phyloP scores from a whole-genome alignment of 208 protist species.

The Herpetomonas samuelpessoai region DNA sequence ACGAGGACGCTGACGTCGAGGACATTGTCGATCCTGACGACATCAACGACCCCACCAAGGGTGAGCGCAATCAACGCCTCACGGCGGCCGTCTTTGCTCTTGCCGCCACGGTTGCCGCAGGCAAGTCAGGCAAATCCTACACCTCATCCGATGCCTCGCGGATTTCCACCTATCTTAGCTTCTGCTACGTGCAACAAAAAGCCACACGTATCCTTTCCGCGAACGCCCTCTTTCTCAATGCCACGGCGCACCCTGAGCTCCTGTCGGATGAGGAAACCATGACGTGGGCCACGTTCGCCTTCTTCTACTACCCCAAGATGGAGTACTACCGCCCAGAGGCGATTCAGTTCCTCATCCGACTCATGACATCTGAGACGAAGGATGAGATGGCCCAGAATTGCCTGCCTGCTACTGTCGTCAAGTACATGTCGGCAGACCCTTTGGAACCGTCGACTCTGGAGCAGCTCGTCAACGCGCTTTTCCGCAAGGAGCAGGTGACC shows the following conservation, averaged over 20 bases:
- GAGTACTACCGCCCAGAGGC: slow-evolving; percentile 89
- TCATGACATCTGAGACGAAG: slow-evolving; percentile 42
- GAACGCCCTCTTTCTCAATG: slow-evolving; percentile 60
- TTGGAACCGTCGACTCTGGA: slow-evolving; percentile 73
- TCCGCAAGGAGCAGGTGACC: slow-evolving; percentile 86
- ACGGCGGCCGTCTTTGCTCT: slow-evolving; percentile 77
- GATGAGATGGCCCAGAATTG: slow-evolving; percentile 6
- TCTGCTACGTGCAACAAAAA: slow-evolving; percentile 86
- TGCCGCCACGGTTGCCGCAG: slow-evolving; percentile 43
- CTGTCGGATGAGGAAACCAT: slow-evolving; percentile 48
- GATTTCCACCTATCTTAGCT: slow-evolving; percentile 56
- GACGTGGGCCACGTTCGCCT: slow-evolving; percentile 77
- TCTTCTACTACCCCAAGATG: slow-evolving; percentile 86
- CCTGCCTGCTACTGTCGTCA: slow-evolving; percentile 36
- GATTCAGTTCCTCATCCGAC: slow-evolving; percentile 72
- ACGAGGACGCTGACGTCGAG: slow-evolving; percentile 34
- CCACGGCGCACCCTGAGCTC: slow-evolving; percentile 23
- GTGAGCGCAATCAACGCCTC: slow-evolving; percentile 85
- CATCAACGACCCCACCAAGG: slow-evolving; percentile 83
- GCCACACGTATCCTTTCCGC: slow-evolving; percentile 70
- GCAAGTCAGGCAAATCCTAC: slow-evolving; percentile 18
- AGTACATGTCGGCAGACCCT: slow-evolving; percentile 58
- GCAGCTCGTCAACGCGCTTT: slow-evolving; percentile 80
- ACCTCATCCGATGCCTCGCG: slow-evolving; percentile 33
- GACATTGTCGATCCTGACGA: slow-evolving; percentile 79